These are phyloP conservation scores for Mycena vitilis DNA, from an alignment of 768 basidiomycete genomes.

Conservation along the genomic window DNA sequence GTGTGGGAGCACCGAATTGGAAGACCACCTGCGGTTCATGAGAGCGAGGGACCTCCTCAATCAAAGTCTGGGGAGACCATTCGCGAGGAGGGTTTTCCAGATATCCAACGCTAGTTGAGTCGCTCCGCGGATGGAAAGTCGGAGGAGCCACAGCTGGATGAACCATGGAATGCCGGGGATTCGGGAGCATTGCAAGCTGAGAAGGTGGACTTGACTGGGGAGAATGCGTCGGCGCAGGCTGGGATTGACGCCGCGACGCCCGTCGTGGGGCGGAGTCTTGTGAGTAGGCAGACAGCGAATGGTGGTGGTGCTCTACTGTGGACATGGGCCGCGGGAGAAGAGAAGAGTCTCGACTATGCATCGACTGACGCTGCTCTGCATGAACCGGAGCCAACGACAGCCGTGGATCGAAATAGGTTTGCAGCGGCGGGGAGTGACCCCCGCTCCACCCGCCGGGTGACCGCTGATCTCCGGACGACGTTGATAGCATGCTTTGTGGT, in stretches of 20 bases:
- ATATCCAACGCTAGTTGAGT: not conserved
- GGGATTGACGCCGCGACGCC: not conserved
- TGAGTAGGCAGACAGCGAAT: conserved; percentile 12
- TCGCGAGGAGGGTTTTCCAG: not conserved
- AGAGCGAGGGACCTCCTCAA: conserved; percentile 5
- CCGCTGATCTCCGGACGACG: not conserved
- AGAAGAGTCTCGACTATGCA: conserved; percentile 10
- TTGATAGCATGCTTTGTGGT: conserved; percentile 13
- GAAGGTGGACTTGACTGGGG: not conserved
- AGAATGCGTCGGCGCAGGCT: conserved; percentile 1
- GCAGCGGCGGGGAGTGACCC: conserved; percentile 11
- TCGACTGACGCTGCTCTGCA: not conserved
- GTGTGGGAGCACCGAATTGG: conserved; percentile 20
- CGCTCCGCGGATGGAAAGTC: not conserved
- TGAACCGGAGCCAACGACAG: not conserved
- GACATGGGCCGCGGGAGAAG: not conserved
- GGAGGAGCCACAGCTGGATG: not conserved
- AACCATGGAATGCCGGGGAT: not conserved
- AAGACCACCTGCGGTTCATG: conserved; percentile 9
- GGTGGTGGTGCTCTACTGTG: not conserved
- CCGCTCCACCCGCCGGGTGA: not conserved
- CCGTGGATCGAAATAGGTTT: conserved; percentile 21
- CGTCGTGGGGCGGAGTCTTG: conserved; percentile 6
- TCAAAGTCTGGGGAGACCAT: not conserved
- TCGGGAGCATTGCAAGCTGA: not conserved